Percentiles rank a stretch among this genome's conserved stretches.
phyloP scores from a whole-genome alignment of 2,329 filamentous ascomycete genomes.

The Ophiostoma triangulosporum region DNA sequence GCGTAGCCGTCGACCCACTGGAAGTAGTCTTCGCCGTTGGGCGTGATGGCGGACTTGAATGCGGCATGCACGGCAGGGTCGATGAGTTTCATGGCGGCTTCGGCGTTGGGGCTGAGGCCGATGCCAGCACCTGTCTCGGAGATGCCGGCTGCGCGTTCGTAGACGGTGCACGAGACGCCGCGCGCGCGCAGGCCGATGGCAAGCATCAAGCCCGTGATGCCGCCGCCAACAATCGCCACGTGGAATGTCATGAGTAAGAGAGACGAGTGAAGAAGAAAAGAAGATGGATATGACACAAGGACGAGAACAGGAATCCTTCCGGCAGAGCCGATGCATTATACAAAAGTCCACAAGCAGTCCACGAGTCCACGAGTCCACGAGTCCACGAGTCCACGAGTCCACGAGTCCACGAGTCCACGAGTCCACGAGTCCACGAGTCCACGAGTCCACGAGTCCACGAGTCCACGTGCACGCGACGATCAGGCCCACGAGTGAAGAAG shows the following conservation, averaged over 20 bases:
- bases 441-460: too few species aligned
- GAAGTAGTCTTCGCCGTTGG: conserved; percentile 29
- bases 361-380: too few species aligned
- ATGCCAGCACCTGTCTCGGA: conserved; percentile 38
- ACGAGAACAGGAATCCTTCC: too few species aligned
- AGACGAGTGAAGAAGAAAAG: not conserved
- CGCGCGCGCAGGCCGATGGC: conserved; percentile 32
- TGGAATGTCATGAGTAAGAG: conserved; percentile 14
- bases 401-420: too few species aligned
- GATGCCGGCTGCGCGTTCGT: conserved; percentile 30
- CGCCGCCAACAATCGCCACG: conserved; percentile 37
- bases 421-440: too few species aligned
- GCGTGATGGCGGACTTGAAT: conserved; percentile 25
- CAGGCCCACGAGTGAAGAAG: not conserved
- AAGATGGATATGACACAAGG: too few species aligned
- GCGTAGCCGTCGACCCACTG: conserved; percentile 27
- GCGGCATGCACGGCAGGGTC: conserved; percentile 25
- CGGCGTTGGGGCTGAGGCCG: conserved; percentile 37
- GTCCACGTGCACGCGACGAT: too few species aligned
- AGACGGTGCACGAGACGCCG: conserved; percentile 29
- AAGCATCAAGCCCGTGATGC: conserved; percentile 35
- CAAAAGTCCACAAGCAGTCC: too few species aligned
- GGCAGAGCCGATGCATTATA: too few species aligned
- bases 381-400: too few species aligned
- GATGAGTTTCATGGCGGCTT: conserved; percentile 29